phyloP scores from a whole-genome alignment of 495 filamentous ascomycete genomes.

The Penicillium atrosanguineum region DNA sequence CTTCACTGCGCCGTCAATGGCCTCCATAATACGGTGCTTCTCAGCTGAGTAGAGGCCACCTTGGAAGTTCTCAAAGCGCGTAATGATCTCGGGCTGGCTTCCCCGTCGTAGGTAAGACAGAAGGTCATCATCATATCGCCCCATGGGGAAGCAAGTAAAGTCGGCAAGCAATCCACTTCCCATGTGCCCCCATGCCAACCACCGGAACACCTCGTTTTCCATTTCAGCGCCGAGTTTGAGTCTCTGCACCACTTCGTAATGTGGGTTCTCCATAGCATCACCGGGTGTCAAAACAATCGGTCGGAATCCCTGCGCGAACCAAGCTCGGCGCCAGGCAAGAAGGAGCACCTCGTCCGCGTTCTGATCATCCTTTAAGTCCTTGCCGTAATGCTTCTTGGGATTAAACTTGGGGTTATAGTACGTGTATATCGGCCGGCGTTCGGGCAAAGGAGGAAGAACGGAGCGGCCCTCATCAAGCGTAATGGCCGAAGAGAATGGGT shows the following conservation, averaged over 20 bases:
- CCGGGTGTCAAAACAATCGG: constrained; percentile 76
- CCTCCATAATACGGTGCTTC: constrained; percentile 60
- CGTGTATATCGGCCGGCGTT: constrained; percentile 82
- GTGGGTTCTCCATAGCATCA: constrained; percentile 82
- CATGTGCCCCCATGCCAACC: constrained; percentile 94
- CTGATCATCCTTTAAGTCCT: constrained; percentile 57
- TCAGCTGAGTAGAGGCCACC: constrained; percentile 73
- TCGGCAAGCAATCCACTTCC: constrained; percentile 80
- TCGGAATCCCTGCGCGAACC: constrained; percentile 90
- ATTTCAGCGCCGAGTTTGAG: constrained; percentile 53
- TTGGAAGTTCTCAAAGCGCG: constrained; percentile 69
- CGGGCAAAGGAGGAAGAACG: constrained; percentile 75
- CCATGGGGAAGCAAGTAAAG: constrained; percentile 84
- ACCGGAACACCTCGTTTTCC: constrained; percentile 73
- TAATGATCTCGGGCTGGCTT: constrained; percentile 63
- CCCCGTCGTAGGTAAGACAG: constrained; percentile 71
- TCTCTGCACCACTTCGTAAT: constrained; percentile 63
- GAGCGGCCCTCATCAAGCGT: constrained; percentile 83
- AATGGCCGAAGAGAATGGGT: constrained; percentile 82
- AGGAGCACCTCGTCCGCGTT: constrained; percentile 76
- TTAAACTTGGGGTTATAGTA: constrained; percentile 71
- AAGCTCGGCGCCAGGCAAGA: constrained; percentile 85
- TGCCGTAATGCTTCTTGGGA: constrained; percentile 31
- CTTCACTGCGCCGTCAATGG: constrained; percentile 63
- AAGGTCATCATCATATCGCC: constrained; percentile 65